Evolutionary conservation across 768 basidiomycete species (phyloP).

Genomic region (Mycena polygramma): DNA sequence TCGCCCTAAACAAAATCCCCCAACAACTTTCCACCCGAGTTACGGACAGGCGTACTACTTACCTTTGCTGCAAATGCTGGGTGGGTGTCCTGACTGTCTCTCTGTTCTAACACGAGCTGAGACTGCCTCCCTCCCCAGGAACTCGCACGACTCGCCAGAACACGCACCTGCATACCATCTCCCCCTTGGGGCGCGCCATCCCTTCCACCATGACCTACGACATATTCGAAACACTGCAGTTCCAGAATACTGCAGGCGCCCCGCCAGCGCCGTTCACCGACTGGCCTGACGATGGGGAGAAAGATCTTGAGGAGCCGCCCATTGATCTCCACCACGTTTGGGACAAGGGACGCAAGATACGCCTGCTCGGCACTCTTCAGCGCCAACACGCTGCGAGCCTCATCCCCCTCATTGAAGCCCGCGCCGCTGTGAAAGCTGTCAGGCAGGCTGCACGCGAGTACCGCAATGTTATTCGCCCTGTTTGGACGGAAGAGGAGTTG

Average conservation of each 20-base stretch:
- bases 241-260: not conserved
- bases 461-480: not conserved
- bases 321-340: not conserved
- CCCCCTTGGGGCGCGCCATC: not conserved
- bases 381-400: not conserved
- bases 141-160: not conserved
- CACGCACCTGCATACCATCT: not conserved
- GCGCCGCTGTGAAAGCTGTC: not conserved
- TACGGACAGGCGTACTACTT: no score
- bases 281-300: no score
- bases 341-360: conserved; percentile 7
- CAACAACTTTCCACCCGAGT: no score
- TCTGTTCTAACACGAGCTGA: no score
- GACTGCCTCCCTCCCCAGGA: no score
- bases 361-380: not conserved
- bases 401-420: not conserved
- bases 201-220: not conserved
- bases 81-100: no score
- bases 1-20: no score
- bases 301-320: not conserved
- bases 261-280: not conserved
- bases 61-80: no score
- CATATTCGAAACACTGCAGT: conserved; percentile 1
- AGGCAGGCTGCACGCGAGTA: not conserved
- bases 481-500: no score